A percentile compares a stretch with the other conserved stretches of the same genome.
These are phyloP conservation scores for Paxillus ammoniavirescens DNA, from an alignment of 768 basidiomycete species.

Conservation along the genomic window DNA sequence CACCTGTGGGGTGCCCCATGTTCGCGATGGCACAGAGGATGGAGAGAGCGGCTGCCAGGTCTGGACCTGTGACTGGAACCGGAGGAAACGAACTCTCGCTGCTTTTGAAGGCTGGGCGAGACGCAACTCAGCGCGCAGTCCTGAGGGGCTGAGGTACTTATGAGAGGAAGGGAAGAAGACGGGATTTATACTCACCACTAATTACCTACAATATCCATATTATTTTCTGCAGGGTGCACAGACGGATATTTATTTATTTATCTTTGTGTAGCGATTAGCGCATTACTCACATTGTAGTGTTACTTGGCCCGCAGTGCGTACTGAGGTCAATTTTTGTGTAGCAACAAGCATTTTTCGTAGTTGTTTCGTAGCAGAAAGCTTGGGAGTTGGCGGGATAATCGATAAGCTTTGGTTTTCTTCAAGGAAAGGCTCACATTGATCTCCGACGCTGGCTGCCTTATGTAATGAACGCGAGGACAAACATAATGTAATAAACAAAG, in stretches of 20 bases:
- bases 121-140: slow-evolving; percentile 73
- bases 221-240: slow-evolving; percentile 3
- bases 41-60: slow-evolving; percentile 39
- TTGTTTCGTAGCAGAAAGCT: not conserved
- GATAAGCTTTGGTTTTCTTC: not conserved
- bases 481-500: slow-evolving; percentile 6
- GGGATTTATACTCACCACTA: slow-evolving; percentile 10
- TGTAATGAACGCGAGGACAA: slow-evolving; percentile 9
- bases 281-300: slow-evolving; percentile 16
- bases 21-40: slow-evolving; percentile 53
- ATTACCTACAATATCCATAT: not conserved
- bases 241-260: slow-evolving; percentile 25
- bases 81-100: slow-evolving; percentile 84
- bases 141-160: slow-evolving; percentile 33
- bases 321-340: slow-evolving; percentile 19
- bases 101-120: slow-evolving; percentile 86
- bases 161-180: not conserved
- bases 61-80: slow-evolving; percentile 72
- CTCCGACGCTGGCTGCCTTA: not conserved
- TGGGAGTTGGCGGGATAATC: too few relatives aligned
- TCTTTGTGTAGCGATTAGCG: slow-evolving; percentile 29
- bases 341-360: slow-evolving; percentile 2
- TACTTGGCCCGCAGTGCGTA: slow-evolving; percentile 2
- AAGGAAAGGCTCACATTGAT: not conserved
- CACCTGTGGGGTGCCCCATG: slow-evolving; percentile 49